Conservation (phyloP, 139 green algal species). For the Chlamydomonas incerta region DNA sequence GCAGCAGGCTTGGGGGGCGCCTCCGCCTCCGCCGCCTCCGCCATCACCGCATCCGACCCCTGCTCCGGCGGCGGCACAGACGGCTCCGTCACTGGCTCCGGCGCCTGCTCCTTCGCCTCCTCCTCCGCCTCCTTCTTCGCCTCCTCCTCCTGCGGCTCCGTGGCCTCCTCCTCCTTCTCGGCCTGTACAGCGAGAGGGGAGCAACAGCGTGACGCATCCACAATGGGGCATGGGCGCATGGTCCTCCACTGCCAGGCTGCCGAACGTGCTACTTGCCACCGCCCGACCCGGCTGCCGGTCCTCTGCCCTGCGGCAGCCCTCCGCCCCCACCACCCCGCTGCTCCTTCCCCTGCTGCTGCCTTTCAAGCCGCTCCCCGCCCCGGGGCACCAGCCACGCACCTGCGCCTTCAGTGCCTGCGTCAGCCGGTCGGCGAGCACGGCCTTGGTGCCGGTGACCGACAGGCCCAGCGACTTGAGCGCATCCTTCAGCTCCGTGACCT, state of each 20-base stretch:
- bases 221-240: no score
- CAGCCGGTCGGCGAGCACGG: constrained; percentile 42
- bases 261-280: no score
- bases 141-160: not conserved
- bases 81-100: not conserved
- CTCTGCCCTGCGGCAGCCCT: no score
- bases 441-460: constrained; percentile 46
- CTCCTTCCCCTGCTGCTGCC: not conserved
- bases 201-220: no score
- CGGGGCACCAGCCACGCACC: not conserved
- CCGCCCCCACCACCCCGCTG: no score
- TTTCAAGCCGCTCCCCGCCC: no score
- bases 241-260: no score
- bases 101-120: not conserved
- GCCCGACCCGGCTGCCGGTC: no score
- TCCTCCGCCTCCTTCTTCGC: not conserved
- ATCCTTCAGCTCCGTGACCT: constrained; percentile 61
- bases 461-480: constrained; percentile 57
- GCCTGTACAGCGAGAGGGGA: no score
- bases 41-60: not conserved
- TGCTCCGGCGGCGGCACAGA: not conserved
- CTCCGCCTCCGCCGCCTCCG: no score
- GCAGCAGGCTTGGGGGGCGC: not conserved
- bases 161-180: no score
- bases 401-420: constrained; percentile 20